These are phyloP conservation scores for Persicaria tinctoria DNA, from an alignment of 148 eudicot genomes.

Conservation along the genomic window DNA sequence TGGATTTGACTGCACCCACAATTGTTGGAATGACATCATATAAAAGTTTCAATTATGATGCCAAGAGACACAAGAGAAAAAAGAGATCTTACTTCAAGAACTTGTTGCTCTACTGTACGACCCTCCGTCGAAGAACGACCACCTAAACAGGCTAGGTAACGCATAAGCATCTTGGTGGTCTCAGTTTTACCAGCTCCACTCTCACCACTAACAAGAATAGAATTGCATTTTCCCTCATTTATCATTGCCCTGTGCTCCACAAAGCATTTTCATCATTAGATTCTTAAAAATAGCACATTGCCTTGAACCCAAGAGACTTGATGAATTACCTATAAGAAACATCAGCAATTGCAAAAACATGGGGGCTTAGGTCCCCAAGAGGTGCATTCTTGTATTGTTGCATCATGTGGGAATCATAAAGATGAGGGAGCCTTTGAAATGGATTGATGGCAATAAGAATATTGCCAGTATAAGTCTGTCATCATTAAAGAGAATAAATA, in stretches of 20 bases:
- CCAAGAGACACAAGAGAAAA: background rate
- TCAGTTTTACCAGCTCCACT: constrained; percentile 99
- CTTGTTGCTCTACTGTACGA: constrained; percentile 97
- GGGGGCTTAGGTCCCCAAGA: constrained; percentile 90
- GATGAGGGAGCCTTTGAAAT: constrained; percentile 89
- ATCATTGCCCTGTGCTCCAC: constrained; percentile 71
- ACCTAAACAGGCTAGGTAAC: constrained; percentile 88
- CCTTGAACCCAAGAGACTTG: constrained; percentile 10
- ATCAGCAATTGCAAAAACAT: constrained; percentile 97
- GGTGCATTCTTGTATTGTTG: constrained; percentile 97
- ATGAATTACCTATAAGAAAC: constrained; percentile 70
- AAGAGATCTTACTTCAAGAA: constrained; percentile 72
- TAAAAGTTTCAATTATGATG: constrained; percentile 1
- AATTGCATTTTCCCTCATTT: constrained; percentile 84
- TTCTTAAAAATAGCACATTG: background rate
- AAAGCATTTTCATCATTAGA: constrained; percentile 8
- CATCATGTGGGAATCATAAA: constrained; percentile 92
- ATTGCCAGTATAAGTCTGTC: constrained; percentile 96
- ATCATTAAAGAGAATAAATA: constrained; percentile 18
- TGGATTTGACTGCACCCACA: constrained; percentile 88
- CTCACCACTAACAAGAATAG: constrained; percentile 92
- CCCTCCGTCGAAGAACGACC: constrained; percentile 94
- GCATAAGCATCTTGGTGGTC: constrained; percentile 98
- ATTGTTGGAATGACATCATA: constrained; percentile 1
- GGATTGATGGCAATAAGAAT: constrained; percentile 97